Conservation (phyloP, 2,329 filamentous ascomycete genomes). For the Exserohilum rostratum region DNA sequence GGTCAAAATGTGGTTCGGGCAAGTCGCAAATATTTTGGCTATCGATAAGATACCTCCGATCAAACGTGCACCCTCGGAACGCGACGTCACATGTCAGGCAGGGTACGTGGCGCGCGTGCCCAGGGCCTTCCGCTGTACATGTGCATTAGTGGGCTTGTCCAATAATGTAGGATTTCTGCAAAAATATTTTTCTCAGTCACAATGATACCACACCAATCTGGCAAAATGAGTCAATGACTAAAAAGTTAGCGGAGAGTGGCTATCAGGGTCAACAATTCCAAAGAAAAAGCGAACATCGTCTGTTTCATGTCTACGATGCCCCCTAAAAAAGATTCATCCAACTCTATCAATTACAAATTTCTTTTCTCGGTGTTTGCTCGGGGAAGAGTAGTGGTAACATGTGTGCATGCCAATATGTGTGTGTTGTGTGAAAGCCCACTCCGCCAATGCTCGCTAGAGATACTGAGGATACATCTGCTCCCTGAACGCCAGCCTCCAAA, state of each 20-base stretch:
- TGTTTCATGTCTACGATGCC: constrained; percentile 16
- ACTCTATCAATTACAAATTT: constrained; percentile 36
- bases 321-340: constrained; percentile 12
- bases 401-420: constrained; percentile 40
- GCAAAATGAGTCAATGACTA: too few relatives aligned
- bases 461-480: constrained; percentile 34
- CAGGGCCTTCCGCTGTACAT: neutral
- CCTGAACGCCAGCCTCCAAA: constrained; percentile 38
- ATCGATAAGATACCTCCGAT: constrained; percentile 29
- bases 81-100: constrained; percentile 14
- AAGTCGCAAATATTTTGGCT: constrained; percentile 28
- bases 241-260: neutral
- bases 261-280: neutral
- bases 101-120: constrained; percentile 2
- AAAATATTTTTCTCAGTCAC: neutral
- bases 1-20: constrained; percentile 15
- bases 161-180: neutral
- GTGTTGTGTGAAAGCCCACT: constrained; percentile 36
- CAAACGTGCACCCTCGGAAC: neutral
- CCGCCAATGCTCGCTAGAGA: constrained; percentile 51
- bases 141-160: neutral
- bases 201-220: too few relatives aligned
- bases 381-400: constrained; percentile 26
- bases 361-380: constrained; percentile 15
- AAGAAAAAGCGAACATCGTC: constrained; percentile 2